phyloP scores from a whole-genome alignment of 352 stramenopile species.

The Stramenopiles sp. region DNA sequence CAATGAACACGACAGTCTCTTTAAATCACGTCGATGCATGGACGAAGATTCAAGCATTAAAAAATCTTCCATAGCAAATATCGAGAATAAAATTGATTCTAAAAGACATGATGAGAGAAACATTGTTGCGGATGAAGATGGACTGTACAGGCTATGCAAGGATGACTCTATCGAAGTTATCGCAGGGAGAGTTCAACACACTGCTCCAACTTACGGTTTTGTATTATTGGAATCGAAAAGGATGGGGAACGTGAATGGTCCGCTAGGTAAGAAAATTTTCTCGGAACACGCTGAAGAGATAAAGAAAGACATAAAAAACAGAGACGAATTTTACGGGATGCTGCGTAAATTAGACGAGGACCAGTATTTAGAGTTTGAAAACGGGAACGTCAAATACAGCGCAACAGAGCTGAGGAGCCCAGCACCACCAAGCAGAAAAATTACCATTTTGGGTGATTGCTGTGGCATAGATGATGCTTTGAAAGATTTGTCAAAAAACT shows the following conservation, averaged over 20 bases:
- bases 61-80: slow-evolving; percentile 41
- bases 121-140: background rate
- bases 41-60: slow-evolving; percentile 30
- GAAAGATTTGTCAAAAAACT: background rate
- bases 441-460: background rate
- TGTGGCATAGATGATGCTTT: background rate
- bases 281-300: too few relatives aligned
- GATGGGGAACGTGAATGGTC: too few relatives aligned
- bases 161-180: slow-evolving; percentile 39
- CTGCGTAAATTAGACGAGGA: too few relatives aligned
- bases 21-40: slow-evolving; percentile 28
- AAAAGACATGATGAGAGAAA: background rate
- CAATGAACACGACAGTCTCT: slow-evolving; percentile 48
- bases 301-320: too few relatives aligned
- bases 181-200: slow-evolving; percentile 47
- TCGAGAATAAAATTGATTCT: slow-evolving; percentile 37
- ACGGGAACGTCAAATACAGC: too few relatives aligned
- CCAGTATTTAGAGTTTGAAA: too few relatives aligned
- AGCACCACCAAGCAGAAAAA: background rate
- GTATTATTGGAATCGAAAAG: background rate
- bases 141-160: slow-evolving; percentile 14
- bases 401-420: too few relatives aligned
- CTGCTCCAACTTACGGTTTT: slow-evolving; percentile 49
- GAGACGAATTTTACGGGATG: too few relatives aligned
- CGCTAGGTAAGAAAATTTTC: too few relatives aligned